A percentile compares a stretch with the other conserved stretches of the same genome.
phyloP scores from a whole-genome alignment of 1,284 basidiomycete species.

The Leccinum pallidistipes region DNA sequence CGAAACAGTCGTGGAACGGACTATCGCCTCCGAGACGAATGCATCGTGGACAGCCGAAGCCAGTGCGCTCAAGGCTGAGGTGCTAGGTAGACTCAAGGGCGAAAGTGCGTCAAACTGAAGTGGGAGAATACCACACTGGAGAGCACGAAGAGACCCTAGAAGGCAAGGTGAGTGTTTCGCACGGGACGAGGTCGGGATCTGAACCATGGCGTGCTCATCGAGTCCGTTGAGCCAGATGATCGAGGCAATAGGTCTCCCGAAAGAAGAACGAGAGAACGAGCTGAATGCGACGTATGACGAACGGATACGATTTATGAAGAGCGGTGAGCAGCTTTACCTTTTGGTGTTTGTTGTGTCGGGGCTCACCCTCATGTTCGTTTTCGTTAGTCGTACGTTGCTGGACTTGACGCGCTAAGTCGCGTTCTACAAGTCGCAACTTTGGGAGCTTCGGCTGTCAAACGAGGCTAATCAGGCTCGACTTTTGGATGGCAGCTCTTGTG shows the following conservation, averaged over 20 bases:
- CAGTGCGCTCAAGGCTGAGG: slow-evolving; percentile 69
- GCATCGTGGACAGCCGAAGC: slow-evolving; percentile 53
- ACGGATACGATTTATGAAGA: slow-evolving; percentile 94
- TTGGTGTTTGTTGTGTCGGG: background rate
- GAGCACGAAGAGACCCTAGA: slow-evolving; percentile 78
- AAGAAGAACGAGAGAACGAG: slow-evolving; percentile 78
- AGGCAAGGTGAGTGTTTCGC: slow-evolving; percentile 59
- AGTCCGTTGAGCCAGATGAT: slow-evolving; percentile 69
- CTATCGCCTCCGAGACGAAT: slow-evolving; percentile 67
- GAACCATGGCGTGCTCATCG: slow-evolving; percentile 4
- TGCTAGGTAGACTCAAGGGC: slow-evolving; percentile 61
- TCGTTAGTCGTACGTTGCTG: slow-evolving; percentile 2
- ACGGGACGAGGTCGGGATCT: background rate
- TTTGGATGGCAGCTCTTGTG: slow-evolving; percentile 83
- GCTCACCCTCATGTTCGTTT: background rate
- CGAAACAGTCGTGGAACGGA: slow-evolving; percentile 91
- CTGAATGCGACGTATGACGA: slow-evolving; percentile 96
- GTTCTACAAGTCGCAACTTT: slow-evolving; percentile 83
- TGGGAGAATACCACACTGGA: slow-evolving; percentile 56
- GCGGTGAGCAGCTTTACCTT: slow-evolving; percentile 49
- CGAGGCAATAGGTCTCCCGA: slow-evolving; percentile 80
- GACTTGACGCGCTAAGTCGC: slow-evolving; percentile 87
- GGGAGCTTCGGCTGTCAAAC: slow-evolving; percentile 86
- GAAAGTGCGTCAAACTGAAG: slow-evolving; percentile 76
- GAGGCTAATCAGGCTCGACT: slow-evolving; percentile 91